Percentiles rank a stretch among this genome's conserved stretches.
Conservation (phyloP, 2,329 filamentous ascomycete genomes). For the Penicillium sclerotiorum region DNA sequence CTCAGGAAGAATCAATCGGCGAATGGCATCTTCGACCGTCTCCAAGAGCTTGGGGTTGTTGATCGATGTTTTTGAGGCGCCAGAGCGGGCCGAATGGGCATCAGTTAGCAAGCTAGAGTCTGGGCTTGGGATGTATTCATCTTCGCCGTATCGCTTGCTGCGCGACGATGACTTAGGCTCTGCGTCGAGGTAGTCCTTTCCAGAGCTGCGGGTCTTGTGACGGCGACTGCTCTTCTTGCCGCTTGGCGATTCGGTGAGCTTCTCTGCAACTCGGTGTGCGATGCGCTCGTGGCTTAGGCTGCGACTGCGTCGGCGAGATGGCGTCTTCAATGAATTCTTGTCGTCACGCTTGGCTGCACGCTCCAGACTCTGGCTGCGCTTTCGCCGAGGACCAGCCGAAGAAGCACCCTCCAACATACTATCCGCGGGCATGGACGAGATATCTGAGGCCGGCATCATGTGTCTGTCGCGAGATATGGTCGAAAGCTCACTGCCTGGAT, state of each 20-base stretch:
- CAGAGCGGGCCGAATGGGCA: slow-evolving; percentile 61
- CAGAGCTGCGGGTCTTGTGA: slow-evolving; percentile 49
- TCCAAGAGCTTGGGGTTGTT: slow-evolving; percentile 90
- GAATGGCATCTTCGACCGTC: slow-evolving; percentile 91
- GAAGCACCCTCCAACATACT: slow-evolving; percentile 64
- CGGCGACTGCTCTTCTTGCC: slow-evolving; percentile 43
- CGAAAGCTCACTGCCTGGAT: slow-evolving; percentile 69
- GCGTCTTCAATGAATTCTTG: slow-evolving; percentile 60
- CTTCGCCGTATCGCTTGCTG: slow-evolving; percentile 57
- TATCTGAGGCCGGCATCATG: slow-evolving; percentile 73
- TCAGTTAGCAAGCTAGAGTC: slow-evolving; percentile 67
- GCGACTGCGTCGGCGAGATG: slow-evolving; percentile 60
- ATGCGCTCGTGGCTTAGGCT: slow-evolving; percentile 69
- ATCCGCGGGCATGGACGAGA: slow-evolving; percentile 79
- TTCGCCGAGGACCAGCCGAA: slow-evolving; percentile 49
- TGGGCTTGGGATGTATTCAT: slow-evolving; percentile 53
- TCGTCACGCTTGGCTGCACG: slow-evolving; percentile 38
- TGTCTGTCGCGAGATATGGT: slow-evolving; percentile 64
- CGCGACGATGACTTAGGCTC: slow-evolving; percentile 50
- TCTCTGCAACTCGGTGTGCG: slow-evolving; percentile 69
- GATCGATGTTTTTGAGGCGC: slow-evolving; percentile 70
- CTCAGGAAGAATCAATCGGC: slow-evolving; percentile 85
- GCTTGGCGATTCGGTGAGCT: slow-evolving; percentile 57
- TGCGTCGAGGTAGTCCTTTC: slow-evolving; percentile 49
- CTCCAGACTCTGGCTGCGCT: slow-evolving; percentile 55